Base-by-base conservation (phyloP, 2,329 filamentous ascomycete species). In the Aspergillus pseudonomiae region DNA sequence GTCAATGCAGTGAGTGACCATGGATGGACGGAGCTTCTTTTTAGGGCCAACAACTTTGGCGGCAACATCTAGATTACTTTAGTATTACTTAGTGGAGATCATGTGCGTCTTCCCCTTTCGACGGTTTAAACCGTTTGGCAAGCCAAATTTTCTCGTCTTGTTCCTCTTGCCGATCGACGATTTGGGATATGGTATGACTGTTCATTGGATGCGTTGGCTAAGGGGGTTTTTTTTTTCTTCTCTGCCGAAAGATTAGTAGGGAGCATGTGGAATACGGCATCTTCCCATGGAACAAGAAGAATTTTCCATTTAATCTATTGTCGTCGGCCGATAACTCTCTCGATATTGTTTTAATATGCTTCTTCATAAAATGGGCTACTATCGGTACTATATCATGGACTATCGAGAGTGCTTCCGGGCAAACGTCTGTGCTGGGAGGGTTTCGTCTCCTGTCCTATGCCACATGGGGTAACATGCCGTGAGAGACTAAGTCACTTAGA, bases 61-160 rank as follows among this genome's bases (percentile, higher is more conserved):
- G 64, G 69, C 62, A 65, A 67, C 68, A 71, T 58, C 63, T 71
- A 68, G 63, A 71, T 69, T 73, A 59, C 66, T 41, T 36, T 16
- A 48, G 30, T 41, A 41, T 41, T 19, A 41, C 39, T 41, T n/a
- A 41, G 24, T 48, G 52, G 52, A 55, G 52, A 52, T 52, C 48
- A n/a, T 32, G 26, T 52, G 26, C 26, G 28, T 19, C n/a, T 32
- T 21, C 28, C 28, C 48, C 48, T 32, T 52, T 52, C 16, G 12
- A 52, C 30, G 26, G 46, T 26, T 30, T 30, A 52, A 32, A 30
- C 48, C 48, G 45, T 48, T 48, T 46, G 28, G 19, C 46, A 6
- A 6, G 14, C 26, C 46, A 30, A 50, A 28, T 50, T 50, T 50
- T 50, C 9, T 50, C 4, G 24, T 48, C 21, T 6, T 48, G 7